Percentiles rank a stretch among this genome's conserved stretches.
Conservation (phyloP, 352 stramenopile genomes). For the Pythium angustatum region DNA sequence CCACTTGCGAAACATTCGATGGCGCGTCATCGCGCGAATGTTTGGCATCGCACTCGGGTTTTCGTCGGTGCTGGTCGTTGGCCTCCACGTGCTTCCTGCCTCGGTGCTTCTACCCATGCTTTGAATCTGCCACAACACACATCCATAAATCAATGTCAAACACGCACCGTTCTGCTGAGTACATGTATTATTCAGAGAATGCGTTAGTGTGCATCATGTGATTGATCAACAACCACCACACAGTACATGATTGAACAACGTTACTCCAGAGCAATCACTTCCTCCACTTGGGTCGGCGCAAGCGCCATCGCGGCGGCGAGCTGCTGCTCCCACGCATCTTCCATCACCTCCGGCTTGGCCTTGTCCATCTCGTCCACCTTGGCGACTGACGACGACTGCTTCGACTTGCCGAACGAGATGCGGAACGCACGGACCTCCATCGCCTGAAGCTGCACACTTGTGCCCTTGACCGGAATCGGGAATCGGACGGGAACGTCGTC, state of each 20-base stretch:
- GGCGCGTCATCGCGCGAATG: constrained; percentile 39
- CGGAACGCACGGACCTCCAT: constrained; percentile 95
- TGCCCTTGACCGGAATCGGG: constrained; percentile 51
- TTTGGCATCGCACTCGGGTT: constrained; percentile 32
- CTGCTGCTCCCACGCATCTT: constrained; percentile 22
- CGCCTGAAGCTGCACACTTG: constrained; percentile 71
- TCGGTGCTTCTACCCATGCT: constrained; percentile 9
- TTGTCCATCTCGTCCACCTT: not conserved
- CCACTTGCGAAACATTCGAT: constrained; percentile 44
- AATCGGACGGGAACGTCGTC: constrained; percentile 21
- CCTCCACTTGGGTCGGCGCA: constrained; percentile 20
- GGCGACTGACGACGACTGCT: not conserved
- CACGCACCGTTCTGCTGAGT: too few species aligned
- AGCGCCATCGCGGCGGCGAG: constrained; percentile 2
- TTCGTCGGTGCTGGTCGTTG: constrained; percentile 14
- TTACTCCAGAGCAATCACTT: constrained; percentile 27
- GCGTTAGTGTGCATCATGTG: not conserved
- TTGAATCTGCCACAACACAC: too few species aligned
- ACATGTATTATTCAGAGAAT: constrained; percentile 11
- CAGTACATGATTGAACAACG: not conserved
- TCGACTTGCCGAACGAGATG: constrained; percentile 51
- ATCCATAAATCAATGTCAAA: too few species aligned
- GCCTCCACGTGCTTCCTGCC: constrained; percentile 4
- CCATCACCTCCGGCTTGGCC: constrained; percentile 18
- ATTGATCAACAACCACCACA: too few species aligned